Evolutionary conservation across 768 basidiomycete species (phyloP).

Genomic region (Leucocoprinus leucothites): DNA sequence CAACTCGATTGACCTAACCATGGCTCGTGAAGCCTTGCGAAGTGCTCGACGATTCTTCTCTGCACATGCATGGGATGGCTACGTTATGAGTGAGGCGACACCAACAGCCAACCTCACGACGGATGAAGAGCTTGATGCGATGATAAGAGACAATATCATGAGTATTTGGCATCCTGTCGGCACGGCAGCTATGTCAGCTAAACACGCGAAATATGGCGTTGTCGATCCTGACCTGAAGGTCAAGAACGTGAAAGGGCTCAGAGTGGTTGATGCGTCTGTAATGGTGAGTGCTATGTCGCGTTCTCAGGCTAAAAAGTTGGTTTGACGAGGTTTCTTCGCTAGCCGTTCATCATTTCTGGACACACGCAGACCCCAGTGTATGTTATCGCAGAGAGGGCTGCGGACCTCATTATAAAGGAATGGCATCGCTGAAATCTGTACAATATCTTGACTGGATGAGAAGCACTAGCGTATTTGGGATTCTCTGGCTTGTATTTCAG

Average conservation of each 20-base stretch:
- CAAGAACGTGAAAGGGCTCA: conserved; percentile 11
- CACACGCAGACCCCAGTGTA: conserved; percentile 27
- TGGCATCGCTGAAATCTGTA: neutral
- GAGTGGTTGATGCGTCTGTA: conserved; percentile 15
- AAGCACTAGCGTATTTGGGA: too few relatives aligned
- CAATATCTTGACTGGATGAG: too few relatives aligned
- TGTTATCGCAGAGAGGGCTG: conserved; percentile 22
- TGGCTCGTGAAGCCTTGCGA: conserved; percentile 16
- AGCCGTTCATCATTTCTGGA: conserved; percentile 21
- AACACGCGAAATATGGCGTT: conserved; percentile 10
- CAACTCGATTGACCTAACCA: conserved; percentile 17
- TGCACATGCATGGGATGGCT: conserved; percentile 10
- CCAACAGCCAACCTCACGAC: neutral
- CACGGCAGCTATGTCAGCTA: conserved; percentile 13
- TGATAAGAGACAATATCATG: neutral
- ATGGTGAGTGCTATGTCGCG: conserved; percentile 8
- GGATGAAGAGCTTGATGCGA: conserved; percentile 6
- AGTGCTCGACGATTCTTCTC: neutral
- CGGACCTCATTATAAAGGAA: conserved; percentile 5
- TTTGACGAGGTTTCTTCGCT: too few relatives aligned
- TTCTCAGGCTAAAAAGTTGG: too few relatives aligned
- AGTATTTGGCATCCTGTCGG: conserved; percentile 6
- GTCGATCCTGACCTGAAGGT: conserved; percentile 15
- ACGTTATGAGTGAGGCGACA: neutral
- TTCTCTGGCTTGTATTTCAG: too few relatives aligned